phyloP scores from a whole-genome alignment of 495 filamentous ascomycete species.

The Penicillium angulare region DNA sequence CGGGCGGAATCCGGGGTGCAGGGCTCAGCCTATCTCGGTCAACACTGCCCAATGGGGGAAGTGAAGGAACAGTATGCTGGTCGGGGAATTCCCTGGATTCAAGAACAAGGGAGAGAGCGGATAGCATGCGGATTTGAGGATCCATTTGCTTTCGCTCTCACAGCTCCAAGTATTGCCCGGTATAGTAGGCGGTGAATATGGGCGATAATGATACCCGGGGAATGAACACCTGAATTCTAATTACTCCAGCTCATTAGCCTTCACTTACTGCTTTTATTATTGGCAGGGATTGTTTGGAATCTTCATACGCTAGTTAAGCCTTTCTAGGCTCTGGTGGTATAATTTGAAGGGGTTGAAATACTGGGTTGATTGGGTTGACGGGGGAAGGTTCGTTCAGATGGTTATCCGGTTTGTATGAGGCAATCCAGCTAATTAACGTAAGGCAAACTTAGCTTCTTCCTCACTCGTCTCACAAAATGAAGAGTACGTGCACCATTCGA shows the following conservation, averaged over 20 bases:
- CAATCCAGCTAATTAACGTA: no score
- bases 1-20: slow-evolving; percentile 15
- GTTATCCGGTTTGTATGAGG: no score
- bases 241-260: not conserved
- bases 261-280: not conserved
- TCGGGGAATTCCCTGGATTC: slow-evolving; percentile 13
- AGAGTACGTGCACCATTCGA: slow-evolving; percentile 45
- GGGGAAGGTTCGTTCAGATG: no score
- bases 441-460: not conserved
- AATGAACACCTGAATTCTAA: not conserved
- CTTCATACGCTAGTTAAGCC: no score
- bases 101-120: slow-evolving; percentile 13
- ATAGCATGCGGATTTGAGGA: slow-evolving; percentile 8
- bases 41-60: slow-evolving; percentile 6
- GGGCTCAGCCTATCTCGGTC: slow-evolving; percentile 19
- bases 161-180: slow-evolving; percentile 26
- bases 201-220: not conserved
- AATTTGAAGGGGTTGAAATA: no score
- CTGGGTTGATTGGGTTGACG: no score
- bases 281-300: not conserved
- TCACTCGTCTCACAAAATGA: slow-evolving; percentile 37
- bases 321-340: no score
- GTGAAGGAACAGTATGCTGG: not conserved
- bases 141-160: slow-evolving; percentile 21
- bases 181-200: slow-evolving; percentile 25